Evolutionary conservation across 768 basidiomycete genomes (phyloP).

Genomic region (Lanmaoa rubissima): DNA sequence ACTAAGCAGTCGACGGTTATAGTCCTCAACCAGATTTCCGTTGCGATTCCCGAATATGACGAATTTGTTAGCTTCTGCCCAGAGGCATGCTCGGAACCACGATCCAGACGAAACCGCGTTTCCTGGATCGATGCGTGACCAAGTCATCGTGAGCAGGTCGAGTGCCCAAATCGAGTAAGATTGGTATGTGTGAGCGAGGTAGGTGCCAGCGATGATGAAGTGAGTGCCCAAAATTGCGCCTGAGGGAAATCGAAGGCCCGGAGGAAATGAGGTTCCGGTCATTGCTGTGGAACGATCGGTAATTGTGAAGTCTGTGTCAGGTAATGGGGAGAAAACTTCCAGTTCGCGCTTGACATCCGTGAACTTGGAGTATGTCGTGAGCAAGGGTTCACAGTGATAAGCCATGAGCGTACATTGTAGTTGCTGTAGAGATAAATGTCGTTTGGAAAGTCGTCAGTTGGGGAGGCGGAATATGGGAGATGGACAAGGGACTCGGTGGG

Average conservation of each 20-base stretch:
- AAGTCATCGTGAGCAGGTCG: constrained; percentile 76
- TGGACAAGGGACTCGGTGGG: constrained; percentile 60
- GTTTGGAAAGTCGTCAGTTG: constrained; percentile 72
- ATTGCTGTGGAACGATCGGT: constrained; percentile 79
- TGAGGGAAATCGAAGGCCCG: constrained; percentile 94
- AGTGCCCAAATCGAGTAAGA: constrained; percentile 97
- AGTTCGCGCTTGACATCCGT: constrained; percentile 95
- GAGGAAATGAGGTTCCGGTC: constrained; percentile 81
- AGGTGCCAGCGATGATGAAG: constrained; percentile 93
- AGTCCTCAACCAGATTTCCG: constrained; percentile 88
- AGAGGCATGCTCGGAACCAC: constrained; percentile 92
- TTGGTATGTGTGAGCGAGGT: constrained; percentile 90
- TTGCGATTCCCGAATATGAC: constrained; percentile 88
- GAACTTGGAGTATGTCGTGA: constrained; percentile 50
- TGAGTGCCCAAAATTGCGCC: constrained; percentile 89
- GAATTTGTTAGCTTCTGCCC: constrained; percentile 81
- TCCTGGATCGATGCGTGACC: constrained; percentile 88
- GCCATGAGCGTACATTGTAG: constrained; percentile 70
- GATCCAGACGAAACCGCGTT: constrained; percentile 83
- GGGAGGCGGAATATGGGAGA: constrained; percentile 72
- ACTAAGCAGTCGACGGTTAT: constrained; percentile 84
- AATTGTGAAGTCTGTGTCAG: constrained; percentile 72
- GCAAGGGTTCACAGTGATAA: constrained; percentile 1
- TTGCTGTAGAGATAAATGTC: constrained; percentile 94
- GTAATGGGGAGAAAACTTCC: constrained; percentile 83